Percentiles rank a stretch among this genome's conserved stretches.
These are phyloP conservation scores for Patellifolia procumbens DNA, from an alignment of 179 eudicot genomes.

Conservation along the genomic window DNA sequence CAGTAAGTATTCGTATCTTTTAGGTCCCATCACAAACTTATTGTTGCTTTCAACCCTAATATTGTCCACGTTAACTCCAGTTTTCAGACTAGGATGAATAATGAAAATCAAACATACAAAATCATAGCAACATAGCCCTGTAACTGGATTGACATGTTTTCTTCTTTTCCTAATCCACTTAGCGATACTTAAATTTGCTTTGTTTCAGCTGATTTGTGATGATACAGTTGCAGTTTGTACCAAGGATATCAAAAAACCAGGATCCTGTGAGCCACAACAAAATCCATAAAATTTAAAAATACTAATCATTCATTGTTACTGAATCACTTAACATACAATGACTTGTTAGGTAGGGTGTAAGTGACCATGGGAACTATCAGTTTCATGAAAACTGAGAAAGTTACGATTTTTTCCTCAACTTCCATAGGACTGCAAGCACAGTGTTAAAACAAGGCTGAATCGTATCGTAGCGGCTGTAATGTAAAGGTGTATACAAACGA, in stretches of 20 bases:
- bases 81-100: not conserved
- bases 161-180: not conserved
- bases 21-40: not conserved
- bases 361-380: not conserved
- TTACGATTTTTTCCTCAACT: not conserved
- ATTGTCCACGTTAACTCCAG: not conserved
- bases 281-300: not conserved
- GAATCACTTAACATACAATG: not conserved
- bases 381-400: not conserved
- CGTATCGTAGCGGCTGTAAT: no score
- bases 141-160: not conserved
- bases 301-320: not conserved
- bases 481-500: no score
- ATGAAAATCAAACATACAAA: not conserved
- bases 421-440: no score
- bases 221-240: not conserved
- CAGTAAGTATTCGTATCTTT: not conserved
- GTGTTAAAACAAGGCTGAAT: no score
- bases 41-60: not conserved
- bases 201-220: no score
- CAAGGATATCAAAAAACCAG: not conserved
- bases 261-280: not conserved
- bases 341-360: not conserved
- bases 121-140: not conserved
- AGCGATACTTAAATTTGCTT: not conserved